Evolutionary conservation across 2,329 filamentous ascomycete genomes (phyloP).

Genomic region (Simplicillium aogashimaense): DNA sequence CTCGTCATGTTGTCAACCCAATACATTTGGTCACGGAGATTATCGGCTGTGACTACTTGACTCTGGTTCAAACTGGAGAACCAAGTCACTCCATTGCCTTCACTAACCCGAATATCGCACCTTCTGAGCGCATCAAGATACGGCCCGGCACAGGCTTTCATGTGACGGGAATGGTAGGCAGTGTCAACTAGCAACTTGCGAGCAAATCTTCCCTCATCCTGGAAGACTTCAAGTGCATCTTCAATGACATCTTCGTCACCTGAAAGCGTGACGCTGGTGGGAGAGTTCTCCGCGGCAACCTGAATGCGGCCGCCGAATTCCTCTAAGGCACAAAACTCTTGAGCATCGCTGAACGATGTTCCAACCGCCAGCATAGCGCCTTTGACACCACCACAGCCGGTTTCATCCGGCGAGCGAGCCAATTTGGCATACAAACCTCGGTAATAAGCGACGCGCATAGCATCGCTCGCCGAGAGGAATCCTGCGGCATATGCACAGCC

Average conservation of each 20-base stretch:
- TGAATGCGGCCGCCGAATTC: conserved; percentile 8
- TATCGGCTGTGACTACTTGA: neutral
- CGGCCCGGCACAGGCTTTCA: neutral
- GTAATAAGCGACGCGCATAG: conserved; percentile 12
- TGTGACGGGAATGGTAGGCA: conserved; percentile 5
- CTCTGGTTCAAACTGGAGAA: neutral
- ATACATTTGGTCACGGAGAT: conserved; percentile 1
- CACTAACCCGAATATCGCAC: neutral
- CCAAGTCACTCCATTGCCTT: neutral
- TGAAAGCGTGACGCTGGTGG: conserved; percentile 9
- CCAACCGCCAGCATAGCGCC: conserved; percentile 10
- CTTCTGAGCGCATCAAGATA: neutral
- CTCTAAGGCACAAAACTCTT: neutral
- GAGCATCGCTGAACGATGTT: conserved; percentile 4
- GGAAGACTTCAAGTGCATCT: neutral
- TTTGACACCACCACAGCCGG: no score
- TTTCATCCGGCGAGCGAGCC: neutral
- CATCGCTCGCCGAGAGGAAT: conserved; percentile 15
- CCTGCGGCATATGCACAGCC: conserved; percentile 37
- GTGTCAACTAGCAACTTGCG: conserved; percentile 3
- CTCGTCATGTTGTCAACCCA: conserved; percentile 8
- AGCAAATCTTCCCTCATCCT: conserved; percentile 1
- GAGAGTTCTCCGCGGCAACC: conserved; percentile 10
- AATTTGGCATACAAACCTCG: conserved; percentile 4
- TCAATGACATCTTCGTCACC: conserved; percentile 2